Evolutionary conservation across 495 filamentous ascomycete genomes (phyloP), one percentile per base, ranked within the genome.

Genomic region (Penicillium robsamsonii): DNA sequence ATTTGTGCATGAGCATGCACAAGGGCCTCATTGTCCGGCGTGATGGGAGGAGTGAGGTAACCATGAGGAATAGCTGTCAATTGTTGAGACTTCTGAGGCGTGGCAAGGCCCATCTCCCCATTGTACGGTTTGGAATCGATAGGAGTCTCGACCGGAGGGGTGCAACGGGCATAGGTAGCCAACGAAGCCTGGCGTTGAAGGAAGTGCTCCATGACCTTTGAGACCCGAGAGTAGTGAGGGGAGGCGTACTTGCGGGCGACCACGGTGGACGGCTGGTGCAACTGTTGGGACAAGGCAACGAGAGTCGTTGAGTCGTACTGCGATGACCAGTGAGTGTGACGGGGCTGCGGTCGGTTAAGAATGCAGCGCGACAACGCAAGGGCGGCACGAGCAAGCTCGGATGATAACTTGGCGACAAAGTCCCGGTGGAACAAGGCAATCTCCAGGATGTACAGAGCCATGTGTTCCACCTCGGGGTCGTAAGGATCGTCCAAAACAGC

Each of bases 391-490:
- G 94, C 94, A 79, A 97, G 89, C 58, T 95, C 85, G 4, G 92
- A 96, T 18, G 94, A 92, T 54, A 85, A 86, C 50, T 85, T 89
- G 35, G 90, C 90, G 50, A 99, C 91, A 65, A 97, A 97, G 52
- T 97, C 95, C 63, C 91, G 87, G 74, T 97, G 91, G 77, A 95
- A 99, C 42, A 97, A 75, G 25, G 92, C 90, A 63, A 97, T 91
- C 73, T 99, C 94, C 60, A 88, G 84, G 44, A 99, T 86, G 77
- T 96, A 99, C 50, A 88, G 81, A 15, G 94, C 85, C 88, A 97
- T 92, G 68, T 96, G 89, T 74, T 97, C 90, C 25, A 96, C 87
- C 71, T 97, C 92, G 29, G 84, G 78, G 72, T 96, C 91, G 64
- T 81, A 83, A 6, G 69, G 64, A 41, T 74, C 71, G 56, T 91